Conservation (phyloP, 2,329 filamentous ascomycete species). For the Pseudocercospora crystallina region DNA sequence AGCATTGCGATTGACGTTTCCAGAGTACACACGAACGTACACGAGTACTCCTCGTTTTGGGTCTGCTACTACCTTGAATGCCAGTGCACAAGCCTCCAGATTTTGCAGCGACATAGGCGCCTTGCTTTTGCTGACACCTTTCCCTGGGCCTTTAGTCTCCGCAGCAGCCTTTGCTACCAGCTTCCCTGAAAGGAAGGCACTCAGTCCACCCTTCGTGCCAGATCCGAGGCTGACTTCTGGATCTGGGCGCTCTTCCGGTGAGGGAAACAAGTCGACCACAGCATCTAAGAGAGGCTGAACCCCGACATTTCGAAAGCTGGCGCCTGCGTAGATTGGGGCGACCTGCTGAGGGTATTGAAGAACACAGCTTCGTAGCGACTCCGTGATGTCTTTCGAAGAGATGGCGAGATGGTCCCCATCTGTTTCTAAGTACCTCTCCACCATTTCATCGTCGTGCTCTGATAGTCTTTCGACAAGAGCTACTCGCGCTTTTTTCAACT, state of each 20-base stretch:
- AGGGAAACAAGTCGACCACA: conserved; percentile 82
- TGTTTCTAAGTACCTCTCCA: conserved; percentile 78
- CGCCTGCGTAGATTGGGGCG: conserved; percentile 85
- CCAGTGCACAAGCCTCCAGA: conserved; percentile 67
- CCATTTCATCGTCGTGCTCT: conserved; percentile 82
- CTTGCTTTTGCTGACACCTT: conserved; percentile 42
- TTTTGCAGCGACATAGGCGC: conserved; percentile 51
- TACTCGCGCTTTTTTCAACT: conserved; percentile 73
- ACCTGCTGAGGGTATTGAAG: conserved; percentile 67
- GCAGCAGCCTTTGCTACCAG: conserved; percentile 18
- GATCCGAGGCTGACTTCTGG: conserved; percentile 69
- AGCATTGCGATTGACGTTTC: conserved; percentile 70
- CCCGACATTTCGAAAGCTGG: conserved; percentile 90
- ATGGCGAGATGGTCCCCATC: conserved; percentile 72
- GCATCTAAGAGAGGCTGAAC: conserved; percentile 90
- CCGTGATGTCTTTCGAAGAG: conserved; percentile 63
- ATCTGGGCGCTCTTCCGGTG: conserved; percentile 75
- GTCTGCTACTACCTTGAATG: conserved; percentile 94
- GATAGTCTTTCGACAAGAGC: conserved; percentile 80
- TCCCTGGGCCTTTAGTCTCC: conserved; percentile 39
- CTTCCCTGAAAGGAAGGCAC: conserved; percentile 43
- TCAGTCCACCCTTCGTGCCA: conserved; percentile 53
- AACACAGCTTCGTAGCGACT: conserved; percentile 72
- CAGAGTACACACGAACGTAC: conserved; percentile 89
- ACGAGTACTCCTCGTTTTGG: conserved; percentile 81